Conservation (phyloP, 139 green algal genomes). For the Zygnema circumcarinatum region DNA sequence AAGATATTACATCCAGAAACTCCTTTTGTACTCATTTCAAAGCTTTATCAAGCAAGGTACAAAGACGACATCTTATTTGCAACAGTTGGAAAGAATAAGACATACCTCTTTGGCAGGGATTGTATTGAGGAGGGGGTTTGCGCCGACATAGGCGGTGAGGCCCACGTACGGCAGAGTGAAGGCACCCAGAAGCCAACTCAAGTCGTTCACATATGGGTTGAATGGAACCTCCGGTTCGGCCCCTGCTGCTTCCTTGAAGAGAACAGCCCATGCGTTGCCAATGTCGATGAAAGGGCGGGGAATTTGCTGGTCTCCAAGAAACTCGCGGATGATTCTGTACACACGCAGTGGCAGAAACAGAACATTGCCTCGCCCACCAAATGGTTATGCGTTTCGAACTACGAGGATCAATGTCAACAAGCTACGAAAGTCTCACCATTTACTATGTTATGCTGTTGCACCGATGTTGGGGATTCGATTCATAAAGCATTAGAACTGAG, state of each 20-base stretch:
- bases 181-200: background rate
- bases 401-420: background rate
- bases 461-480: too few species aligned
- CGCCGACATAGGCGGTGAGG: constrained; percentile 10
- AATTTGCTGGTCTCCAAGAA: constrained; percentile 9
- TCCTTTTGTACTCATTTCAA: too few species aligned
- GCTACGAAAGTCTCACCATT: background rate
- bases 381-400: too few species aligned
- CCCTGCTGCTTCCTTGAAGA: background rate
- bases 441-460: background rate
- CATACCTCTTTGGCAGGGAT: constrained; percentile 14
- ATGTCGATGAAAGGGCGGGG: constrained; percentile 10
- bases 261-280: background rate
- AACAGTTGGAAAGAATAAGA: too few species aligned
- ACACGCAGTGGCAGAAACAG: too few species aligned
- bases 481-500: too few species aligned
- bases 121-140: background rate
- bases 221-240: background rate
- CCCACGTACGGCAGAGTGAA: constrained; percentile 10
- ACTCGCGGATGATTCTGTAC: constrained; percentile 27
- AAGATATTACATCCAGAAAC: too few species aligned
- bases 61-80: too few species aligned
- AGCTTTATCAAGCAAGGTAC: too few species aligned
- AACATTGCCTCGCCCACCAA: background rate
- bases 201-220: constrained; percentile 6